Evolutionary conservation across 2,329 filamentous ascomycete species (phyloP).

Genomic region (Fusarium solani-melongenae): DNA sequence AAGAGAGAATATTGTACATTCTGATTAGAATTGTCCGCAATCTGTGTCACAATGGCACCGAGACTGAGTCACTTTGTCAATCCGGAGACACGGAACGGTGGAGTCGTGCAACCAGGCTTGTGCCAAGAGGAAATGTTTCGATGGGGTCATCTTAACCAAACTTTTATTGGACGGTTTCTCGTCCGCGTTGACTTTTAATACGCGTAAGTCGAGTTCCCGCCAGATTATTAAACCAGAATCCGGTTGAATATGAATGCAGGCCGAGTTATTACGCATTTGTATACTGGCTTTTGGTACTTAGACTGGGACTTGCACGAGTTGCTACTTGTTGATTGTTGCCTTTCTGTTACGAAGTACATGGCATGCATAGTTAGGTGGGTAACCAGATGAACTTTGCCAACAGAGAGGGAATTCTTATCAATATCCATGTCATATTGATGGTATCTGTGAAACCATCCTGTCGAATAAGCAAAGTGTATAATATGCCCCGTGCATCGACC

Average conservation of each 20-base stretch:
- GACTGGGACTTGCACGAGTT: neutral
- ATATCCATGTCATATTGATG: neutral
- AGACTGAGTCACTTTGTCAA: neutral
- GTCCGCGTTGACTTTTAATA: neutral
- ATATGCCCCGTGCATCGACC: neutral
- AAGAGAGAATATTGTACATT: neutral
- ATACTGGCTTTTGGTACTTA: neutral
- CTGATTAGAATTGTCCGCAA: neutral
- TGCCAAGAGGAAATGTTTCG: neutral
- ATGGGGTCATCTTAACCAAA: slow-evolving; percentile 1
- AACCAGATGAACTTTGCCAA: neutral
- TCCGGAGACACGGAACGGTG: slow-evolving; percentile 5
- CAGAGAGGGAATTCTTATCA: neutral
- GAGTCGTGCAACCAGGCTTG: neutral
- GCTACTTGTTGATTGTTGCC: neutral
- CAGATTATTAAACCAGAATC: neutral
- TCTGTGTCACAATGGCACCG: neutral
- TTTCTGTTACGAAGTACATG: neutral
- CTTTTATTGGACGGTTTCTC: slow-evolving; percentile 8
- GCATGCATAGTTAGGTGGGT: neutral
- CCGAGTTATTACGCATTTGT: neutral
- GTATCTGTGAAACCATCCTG: neutral
- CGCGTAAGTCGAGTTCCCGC: neutral
- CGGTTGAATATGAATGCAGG: neutral
- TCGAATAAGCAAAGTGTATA: neutral